These are phyloP conservation scores for Candida peoriensis DNA, from an alignment of 805 yeast genomes.

Conservation along the genomic window DNA sequence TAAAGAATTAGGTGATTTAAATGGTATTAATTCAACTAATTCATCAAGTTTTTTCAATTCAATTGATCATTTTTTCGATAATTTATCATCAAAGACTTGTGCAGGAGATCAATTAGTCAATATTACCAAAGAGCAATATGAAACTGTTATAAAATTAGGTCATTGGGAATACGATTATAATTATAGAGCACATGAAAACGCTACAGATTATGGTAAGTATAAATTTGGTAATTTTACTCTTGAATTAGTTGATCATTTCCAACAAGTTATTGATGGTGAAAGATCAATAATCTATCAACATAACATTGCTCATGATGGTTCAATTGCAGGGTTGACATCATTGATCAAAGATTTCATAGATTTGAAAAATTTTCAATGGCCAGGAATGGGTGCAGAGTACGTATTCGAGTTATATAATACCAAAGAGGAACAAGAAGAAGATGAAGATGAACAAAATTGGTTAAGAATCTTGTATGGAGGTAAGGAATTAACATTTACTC, in stretches of 20 bases:
- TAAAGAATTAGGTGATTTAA: slow-evolving; percentile 20
- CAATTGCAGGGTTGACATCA: slow-evolving; percentile 30
- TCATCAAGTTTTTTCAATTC: slow-evolving; percentile 25
- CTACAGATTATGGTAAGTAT: slow-evolving; percentile 30
- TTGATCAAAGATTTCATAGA: slow-evolving; percentile 27
- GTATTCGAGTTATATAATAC: slow-evolving; percentile 34
- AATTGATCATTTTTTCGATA: slow-evolving; percentile 39
- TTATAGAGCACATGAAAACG: slow-evolving; percentile 28
- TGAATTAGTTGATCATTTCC: slow-evolving; percentile 30
- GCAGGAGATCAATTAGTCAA: slow-evolving; percentile 32
- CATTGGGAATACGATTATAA: slow-evolving; percentile 41
- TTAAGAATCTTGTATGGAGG: slow-evolving; percentile 35
- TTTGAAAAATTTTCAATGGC: slow-evolving; percentile 35
- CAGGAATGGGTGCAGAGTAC: slow-evolving; percentile 43
- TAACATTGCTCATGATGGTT: slow-evolving; percentile 40
- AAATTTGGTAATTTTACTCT: slow-evolving; percentile 33
- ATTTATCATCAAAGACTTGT: slow-evolving; percentile 35
- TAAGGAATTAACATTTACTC: slow-evolving; percentile 16
- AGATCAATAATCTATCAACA: slow-evolving; percentile 30
- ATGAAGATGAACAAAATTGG: too few species aligned
- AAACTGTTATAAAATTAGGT: slow-evolving; percentile 37
- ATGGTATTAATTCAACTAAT: slow-evolving; percentile 17
- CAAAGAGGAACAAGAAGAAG: slow-evolving; percentile 8
- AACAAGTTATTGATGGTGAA: slow-evolving; percentile 25
- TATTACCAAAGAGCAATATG: slow-evolving; percentile 26